Conservation (phyloP, 495 filamentous ascomycete species). For the Lasiosphaeris hirsuta region DNA sequence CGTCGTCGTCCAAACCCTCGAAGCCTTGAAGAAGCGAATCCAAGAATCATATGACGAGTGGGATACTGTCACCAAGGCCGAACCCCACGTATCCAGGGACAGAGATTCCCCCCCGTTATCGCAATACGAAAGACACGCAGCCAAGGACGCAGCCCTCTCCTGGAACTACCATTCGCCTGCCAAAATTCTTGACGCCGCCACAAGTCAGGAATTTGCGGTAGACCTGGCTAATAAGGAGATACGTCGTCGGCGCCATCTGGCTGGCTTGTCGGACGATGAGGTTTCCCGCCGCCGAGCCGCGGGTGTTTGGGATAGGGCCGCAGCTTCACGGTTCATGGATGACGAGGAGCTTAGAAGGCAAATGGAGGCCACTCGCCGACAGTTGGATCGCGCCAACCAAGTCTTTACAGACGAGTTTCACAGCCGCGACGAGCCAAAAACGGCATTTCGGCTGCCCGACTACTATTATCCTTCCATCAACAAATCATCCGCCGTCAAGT, state of each 20-base stretch:
- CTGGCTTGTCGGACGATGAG: slow-evolving; percentile 53
- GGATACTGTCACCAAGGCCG: slow-evolving; percentile 22
- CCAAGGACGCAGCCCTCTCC: slow-evolving; percentile 47
- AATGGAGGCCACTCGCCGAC: slow-evolving; percentile 46
- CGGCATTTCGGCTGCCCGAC: slow-evolving; percentile 8
- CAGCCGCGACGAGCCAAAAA: background rate
- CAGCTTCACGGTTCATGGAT: slow-evolving; percentile 20
- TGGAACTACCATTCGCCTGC: slow-evolving; percentile 35
- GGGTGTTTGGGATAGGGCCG: slow-evolving; percentile 55
- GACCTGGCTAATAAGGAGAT: slow-evolving; percentile 73
- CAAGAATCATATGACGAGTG: slow-evolving; percentile 35
- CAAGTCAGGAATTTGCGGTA: slow-evolving; percentile 74
- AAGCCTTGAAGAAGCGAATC: slow-evolving; percentile 47
- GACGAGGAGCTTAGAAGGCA: slow-evolving; percentile 48
- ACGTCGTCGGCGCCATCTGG: slow-evolving; percentile 58
- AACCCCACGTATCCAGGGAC: slow-evolving; percentile 7
- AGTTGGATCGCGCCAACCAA: slow-evolving; percentile 34
- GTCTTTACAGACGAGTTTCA: slow-evolving; percentile 7
- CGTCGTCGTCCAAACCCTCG: slow-evolving; percentile 51
- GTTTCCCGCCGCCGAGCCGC: slow-evolving; percentile 55
- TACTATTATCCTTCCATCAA: slow-evolving; percentile 51
- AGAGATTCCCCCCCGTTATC: slow-evolving; percentile 12
- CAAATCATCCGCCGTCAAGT: slow-evolving; percentile 41
- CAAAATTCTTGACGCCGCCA: slow-evolving; percentile 58
- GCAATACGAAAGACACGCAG: slow-evolving; percentile 36